Evolutionary conservation across 1,284 basidiomycete species (phyloP), one percentile per base, ranked within the genome.

Genomic region (Agaricales sp.): DNA sequence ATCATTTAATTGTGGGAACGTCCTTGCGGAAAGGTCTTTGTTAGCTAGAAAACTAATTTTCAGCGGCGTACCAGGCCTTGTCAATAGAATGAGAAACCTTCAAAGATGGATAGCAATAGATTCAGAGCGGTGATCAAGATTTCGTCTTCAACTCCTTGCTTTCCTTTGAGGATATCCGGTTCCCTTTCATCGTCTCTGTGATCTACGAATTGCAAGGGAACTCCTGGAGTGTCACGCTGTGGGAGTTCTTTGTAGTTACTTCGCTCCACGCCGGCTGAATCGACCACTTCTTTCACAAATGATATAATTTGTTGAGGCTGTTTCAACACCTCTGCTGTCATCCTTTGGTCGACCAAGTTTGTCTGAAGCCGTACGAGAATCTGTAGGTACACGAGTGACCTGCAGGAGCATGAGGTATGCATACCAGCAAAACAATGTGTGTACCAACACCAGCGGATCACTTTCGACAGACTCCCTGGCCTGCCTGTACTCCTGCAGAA

Each of bases 101-200:
- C 90, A 19, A 94, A 70, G 20, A 90, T 74, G 0, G 90, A 82
- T 2, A 94, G 74, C 11, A 95, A 67, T 1, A 94, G 64, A 53
- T 82, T 85, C 14, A 93, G 64, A 2, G 88, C 80, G 0, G 90
- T 92, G 52, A 80, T 77, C 0, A 75, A 70, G 69, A 93, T 77
- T 52, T 85, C 83, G 43, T 82, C 74, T 53, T 77, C 71, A 11
- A 66, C 61, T n/a, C 58, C 61, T 46, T 68, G 56, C 6, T 60
- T 58, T 43, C 70, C 66, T 4, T 65, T 64, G 41, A 61, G 70
- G 2, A 64, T 63, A 19, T 68, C 71, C 52, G 85, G 82, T 49
- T 82, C 81, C 50, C 82, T 81, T 55, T 78, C 82, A 55, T 84
- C 77, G 6, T 59, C 63, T 24, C 66, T 68, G 20, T 59, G 66